Percentiles rank a stretch among this genome's conserved stretches.
Evolutionary conservation across 768 basidiomycete genomes (phyloP).

Genomic region (Russula dissimulans): DNA sequence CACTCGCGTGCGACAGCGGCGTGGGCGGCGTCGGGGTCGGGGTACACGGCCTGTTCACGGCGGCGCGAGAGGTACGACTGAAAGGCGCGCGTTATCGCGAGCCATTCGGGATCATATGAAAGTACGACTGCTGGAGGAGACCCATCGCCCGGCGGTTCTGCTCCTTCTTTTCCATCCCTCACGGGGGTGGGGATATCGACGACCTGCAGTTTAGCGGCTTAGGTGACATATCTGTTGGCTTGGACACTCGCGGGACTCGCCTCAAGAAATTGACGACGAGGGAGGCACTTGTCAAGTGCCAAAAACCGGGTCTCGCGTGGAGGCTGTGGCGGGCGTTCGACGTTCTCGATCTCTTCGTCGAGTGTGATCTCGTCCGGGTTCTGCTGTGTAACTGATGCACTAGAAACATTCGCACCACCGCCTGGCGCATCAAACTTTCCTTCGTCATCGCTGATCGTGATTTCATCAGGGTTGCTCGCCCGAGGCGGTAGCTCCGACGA

Average conservation of each 20-base stretch:
- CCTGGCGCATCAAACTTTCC: neutral
- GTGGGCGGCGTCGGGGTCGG: slow-evolving; percentile 28
- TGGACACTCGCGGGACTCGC: slow-evolving; percentile 28
- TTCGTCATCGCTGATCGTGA: slow-evolving; percentile 36
- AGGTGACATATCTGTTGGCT: neutral
- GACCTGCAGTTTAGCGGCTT: neutral
- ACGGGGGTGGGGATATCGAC: neutral
- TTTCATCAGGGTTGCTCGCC: slow-evolving; percentile 41
- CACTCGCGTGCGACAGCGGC: slow-evolving; percentile 49
- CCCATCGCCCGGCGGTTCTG: neutral
- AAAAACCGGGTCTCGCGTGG: slow-evolving; percentile 60
- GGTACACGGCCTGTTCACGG: slow-evolving; percentile 45
- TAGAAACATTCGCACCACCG: neutral
- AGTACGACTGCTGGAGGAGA: slow-evolving; percentile 30
- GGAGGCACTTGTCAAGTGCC: slow-evolving; percentile 78
- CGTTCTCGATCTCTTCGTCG: slow-evolving; percentile 37
- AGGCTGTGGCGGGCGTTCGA: slow-evolving; percentile 28
- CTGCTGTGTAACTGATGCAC: neutral
- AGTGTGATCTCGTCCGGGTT: slow-evolving; percentile 48
- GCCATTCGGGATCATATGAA: slow-evolving; percentile 84
- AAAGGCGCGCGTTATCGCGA: slow-evolving; percentile 85
- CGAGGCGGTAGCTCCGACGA: neutral
- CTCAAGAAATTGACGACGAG: slow-evolving; percentile 68
- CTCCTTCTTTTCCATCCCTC: too few species aligned
- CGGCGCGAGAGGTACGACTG: slow-evolving; percentile 62